Conservation (phyloP, 352 stramenopile genomes). For the Lagenidium sp. region DNA sequence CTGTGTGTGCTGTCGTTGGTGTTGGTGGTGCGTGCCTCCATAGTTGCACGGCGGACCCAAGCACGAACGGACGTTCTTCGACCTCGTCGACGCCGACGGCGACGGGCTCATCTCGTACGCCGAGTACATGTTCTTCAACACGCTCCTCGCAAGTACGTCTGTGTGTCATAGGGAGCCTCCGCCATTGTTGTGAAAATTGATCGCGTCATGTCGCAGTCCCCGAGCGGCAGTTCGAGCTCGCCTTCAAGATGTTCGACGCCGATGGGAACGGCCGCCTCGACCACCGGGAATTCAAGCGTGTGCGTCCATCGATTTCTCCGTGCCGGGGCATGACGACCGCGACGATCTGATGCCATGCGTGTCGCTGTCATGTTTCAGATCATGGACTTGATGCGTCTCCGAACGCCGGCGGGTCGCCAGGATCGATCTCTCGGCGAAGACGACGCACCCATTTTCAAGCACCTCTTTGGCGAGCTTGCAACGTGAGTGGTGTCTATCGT, state of each 20-base stretch:
- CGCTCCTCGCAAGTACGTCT: slow-evolving; percentile 68
- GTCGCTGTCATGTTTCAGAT: slow-evolving; percentile 38
- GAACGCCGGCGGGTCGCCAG: slow-evolving; percentile 69
- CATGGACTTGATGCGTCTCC: slow-evolving; percentile 74
- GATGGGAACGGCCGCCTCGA: slow-evolving; percentile 77
- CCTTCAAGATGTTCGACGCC: slow-evolving; percentile 88
- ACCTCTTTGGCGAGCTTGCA: slow-evolving; percentile 75
- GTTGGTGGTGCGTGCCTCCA: not conserved
- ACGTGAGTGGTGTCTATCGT: too few species aligned
- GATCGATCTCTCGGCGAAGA: slow-evolving; percentile 72
- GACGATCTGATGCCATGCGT: too few species aligned
- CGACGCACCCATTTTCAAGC: slow-evolving; percentile 75
- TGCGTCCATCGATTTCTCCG: too few species aligned
- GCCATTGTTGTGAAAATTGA: not conserved
- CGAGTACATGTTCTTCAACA: slow-evolving; percentile 89
- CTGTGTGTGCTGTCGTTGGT: too few species aligned
- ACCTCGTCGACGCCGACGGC: slow-evolving; percentile 77
- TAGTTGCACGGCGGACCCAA: slow-evolving; percentile 50
- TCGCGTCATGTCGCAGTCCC: slow-evolving; percentile 31
- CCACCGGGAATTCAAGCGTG: slow-evolving; percentile 80
- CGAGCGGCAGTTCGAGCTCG: slow-evolving; percentile 77
- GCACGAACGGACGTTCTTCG: slow-evolving; percentile 69
- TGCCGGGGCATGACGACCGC: too few species aligned
- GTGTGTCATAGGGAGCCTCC: not conserved
- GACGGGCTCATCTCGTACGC: slow-evolving; percentile 84